Conservation (phyloP, 257 asterid species). For the Scutellaria galericulata region DNA sequence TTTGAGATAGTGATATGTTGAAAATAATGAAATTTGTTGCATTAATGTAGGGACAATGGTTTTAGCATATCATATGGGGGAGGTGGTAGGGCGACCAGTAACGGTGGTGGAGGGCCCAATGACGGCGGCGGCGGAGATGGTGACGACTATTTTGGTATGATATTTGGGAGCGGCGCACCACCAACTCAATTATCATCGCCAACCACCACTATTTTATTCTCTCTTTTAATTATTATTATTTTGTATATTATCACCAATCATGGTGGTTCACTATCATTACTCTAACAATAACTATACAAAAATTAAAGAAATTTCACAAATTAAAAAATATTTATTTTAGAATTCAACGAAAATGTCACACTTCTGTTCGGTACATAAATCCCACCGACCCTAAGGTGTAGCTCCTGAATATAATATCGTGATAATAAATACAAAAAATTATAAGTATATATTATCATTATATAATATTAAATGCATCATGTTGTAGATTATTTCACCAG, state of each 20-base stretch:
- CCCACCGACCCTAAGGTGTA: not conserved
- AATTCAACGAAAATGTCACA: conserved; percentile 28
- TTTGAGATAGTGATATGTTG: not conserved
- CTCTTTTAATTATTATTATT: conserved; percentile 52
- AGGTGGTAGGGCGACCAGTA: conserved; percentile 52
- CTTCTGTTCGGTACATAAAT: conserved; percentile 17
- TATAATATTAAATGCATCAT: too few relatives aligned
- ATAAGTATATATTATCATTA: too few relatives aligned
- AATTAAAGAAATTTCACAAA: conserved; percentile 19
- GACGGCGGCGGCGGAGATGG: conserved; percentile 42
- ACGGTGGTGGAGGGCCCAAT: conserved; percentile 45
- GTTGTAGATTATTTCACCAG: too few relatives aligned
- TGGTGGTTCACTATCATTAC: conserved; percentile 47
- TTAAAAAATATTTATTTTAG: conserved; percentile 16
- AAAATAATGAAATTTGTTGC: not conserved
- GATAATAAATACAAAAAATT: conserved; percentile 4
- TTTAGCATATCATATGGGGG: conserved; percentile 63
- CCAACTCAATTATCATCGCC: conserved; percentile 50
- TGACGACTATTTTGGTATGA: conserved; percentile 59
- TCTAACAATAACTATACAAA: conserved; percentile 36
- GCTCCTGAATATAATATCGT: not conserved
- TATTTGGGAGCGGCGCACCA: conserved; percentile 65
- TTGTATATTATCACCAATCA: conserved; percentile 50
- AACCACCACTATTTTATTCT: conserved; percentile 48
- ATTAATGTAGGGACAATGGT: conserved; percentile 59